Evolutionary conservation across 495 filamentous ascomycete genomes (phyloP).

Genomic region (Tuber magnatum): DNA sequence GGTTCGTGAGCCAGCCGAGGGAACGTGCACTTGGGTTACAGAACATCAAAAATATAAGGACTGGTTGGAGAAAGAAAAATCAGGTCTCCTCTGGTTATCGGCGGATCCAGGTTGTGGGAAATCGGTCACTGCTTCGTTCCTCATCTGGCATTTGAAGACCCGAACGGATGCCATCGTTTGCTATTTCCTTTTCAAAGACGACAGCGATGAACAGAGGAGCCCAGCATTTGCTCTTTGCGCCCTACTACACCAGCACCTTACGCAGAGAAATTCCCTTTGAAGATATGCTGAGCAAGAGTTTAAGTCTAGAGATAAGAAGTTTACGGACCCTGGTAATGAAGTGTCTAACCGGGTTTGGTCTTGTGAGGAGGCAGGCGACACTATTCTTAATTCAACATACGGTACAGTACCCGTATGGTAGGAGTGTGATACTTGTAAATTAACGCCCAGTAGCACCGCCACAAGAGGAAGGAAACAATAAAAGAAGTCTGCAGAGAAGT

Average conservation of each 20-base stretch:
- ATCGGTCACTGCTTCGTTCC: conserved; percentile 42
- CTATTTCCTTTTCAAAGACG: conserved; percentile 14
- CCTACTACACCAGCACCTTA: conserved; percentile 45
- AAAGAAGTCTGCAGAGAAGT: no score
- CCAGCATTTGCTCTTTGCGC: conserved; percentile 39
- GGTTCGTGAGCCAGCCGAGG: conserved; percentile 25
- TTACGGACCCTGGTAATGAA: conserved; percentile 23
- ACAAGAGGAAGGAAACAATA: no score
- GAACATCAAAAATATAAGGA: conserved; percentile 26
- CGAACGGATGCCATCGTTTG: conserved; percentile 39
- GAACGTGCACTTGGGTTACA: conserved; percentile 8
- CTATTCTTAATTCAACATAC: no score
- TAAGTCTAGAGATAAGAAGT: conserved; percentile 25
- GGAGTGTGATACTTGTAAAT: no score
- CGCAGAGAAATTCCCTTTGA: conserved; percentile 24
- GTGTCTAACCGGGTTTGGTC: no score
- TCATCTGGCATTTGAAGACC: conserved; percentile 40
- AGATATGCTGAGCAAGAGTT: conserved; percentile 31
- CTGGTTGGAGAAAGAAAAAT: no score
- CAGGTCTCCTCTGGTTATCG: no score
- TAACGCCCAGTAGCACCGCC: no score
- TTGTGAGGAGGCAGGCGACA: no score
- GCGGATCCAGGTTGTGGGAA: conserved; percentile 20
- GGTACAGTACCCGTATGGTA: no score
- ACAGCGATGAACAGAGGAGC: conserved; percentile 25